Evolutionary conservation across 805 yeast genomes (phyloP).

Genomic region (Barnettozyma siamensis): DNA sequence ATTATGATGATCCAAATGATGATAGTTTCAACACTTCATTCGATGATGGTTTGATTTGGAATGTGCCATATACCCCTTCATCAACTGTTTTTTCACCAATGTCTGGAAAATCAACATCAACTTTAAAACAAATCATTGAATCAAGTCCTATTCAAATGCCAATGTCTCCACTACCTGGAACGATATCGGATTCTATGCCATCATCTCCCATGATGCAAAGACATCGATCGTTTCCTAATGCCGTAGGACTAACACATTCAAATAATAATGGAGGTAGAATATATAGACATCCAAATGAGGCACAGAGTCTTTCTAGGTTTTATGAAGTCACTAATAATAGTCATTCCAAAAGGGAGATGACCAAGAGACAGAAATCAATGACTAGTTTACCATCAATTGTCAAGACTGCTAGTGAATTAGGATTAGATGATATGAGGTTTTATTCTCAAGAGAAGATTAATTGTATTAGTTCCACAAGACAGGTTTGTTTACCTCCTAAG

Average conservation of each 20-base stretch:
- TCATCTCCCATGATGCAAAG: neutral
- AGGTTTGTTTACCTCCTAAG: conserved; percentile 67
- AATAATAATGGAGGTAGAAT: conserved; percentile 4
- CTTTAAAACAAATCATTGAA: conserved; percentile 20
- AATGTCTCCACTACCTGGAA: conserved; percentile 47
- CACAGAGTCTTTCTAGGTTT: conserved; percentile 20
- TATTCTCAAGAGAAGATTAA: conserved; percentile 37
- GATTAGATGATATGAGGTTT: conserved; percentile 53
- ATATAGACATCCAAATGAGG: conserved; percentile 20
- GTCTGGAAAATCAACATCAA: conserved; percentile 21
- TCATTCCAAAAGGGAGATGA: conserved; percentile 15
- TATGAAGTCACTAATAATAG: conserved; percentile 17
- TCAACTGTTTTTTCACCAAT: conserved; percentile 19
- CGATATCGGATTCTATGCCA: conserved; percentile 5
- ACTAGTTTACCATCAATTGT: conserved; percentile 31
- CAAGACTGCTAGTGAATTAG: conserved; percentile 31
- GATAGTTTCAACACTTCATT: conserved; percentile 27
- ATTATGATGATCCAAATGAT: conserved; percentile 24
- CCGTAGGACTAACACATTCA: neutral
- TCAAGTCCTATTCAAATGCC: conserved; percentile 28
- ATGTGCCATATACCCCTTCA: conserved; percentile 43
- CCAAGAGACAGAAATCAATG: conserved; percentile 14
- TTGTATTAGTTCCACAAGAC: conserved; percentile 49
- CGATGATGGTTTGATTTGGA: conserved; percentile 41
- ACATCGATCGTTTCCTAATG: neutral